Base-by-base conservation (phyloP, 1,284 basidiomycete species). In the Puccinia coronata region DNA sequence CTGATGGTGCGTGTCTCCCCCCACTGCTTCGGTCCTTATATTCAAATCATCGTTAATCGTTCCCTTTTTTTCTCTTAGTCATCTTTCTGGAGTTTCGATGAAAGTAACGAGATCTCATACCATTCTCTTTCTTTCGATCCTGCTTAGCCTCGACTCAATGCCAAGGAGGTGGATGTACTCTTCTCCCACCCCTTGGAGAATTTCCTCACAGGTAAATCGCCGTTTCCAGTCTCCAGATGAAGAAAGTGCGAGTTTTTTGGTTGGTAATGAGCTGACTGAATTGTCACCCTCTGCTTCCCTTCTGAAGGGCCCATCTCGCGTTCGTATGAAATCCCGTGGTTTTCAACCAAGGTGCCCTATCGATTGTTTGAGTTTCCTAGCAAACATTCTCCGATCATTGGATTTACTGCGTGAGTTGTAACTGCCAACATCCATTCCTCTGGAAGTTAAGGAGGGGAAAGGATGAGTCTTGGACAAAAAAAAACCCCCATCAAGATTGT, bases 371-470 rank as follows among this genome's bases (percentile, higher is more conserved):
- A 78, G 49, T 78, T 78, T 55, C 59, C 59, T 11, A 67, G 61
- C 34, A 67, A 69, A 69, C 41, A 55, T 51, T 78, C 76, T n/a
- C 76, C 76, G 4, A 78, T 78, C 23, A 34, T 69, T 36, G 76
- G 76, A 53, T 78, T 78, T 39, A 78, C 76, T 39, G 76, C 76
- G 76, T 78, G 47, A 69, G 76, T 69, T 2, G 23, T n/a, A n/a
- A n/a, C n/a, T n/a, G n/a, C n/a, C n/a, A n/a, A n/a, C n/a, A n/a
- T n/a, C n/a, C n/a, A 43, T 67, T 8, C 20, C 20, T n/a, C 34
- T 8, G 28, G 41, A 41, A 25, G 9, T 39, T 41, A 25, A 6
- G 14, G 14, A 23, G 69, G 31, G n/a, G 5, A 72, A 28, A 23
- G 14, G 14, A 67, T 67, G 14, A 31, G 8, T 51, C 47, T 28